Conservation (phyloP, 257 asterid species). For the Hygrophila difformis region DNA sequence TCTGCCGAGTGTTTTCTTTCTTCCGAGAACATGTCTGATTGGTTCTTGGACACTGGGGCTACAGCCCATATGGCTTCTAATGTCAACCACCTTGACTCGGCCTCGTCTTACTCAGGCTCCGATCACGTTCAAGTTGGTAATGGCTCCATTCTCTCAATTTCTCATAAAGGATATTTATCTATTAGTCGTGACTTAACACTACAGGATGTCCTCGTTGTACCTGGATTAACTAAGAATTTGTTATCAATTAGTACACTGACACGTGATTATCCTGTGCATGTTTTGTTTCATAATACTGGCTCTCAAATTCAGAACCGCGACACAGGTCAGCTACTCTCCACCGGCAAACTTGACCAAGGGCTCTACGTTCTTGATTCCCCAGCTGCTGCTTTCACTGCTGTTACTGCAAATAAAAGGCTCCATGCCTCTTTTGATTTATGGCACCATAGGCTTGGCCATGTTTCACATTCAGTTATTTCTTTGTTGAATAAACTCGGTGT, state of each 20-base stretch:
- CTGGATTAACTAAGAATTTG: neutral
- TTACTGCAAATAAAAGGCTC: neutral
- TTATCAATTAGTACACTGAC: neutral
- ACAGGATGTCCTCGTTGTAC: neutral
- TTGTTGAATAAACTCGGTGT: neutral
- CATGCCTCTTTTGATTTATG: neutral
- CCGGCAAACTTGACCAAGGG: neutral
- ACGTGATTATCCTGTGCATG: neutral
- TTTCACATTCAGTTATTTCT: neutral
- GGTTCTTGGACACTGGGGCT: conserved; percentile 1
- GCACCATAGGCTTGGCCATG: neutral
- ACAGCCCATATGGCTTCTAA: neutral
- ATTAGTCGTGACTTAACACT: neutral
- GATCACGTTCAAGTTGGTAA: conserved; percentile 1
- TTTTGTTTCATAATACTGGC: neutral
- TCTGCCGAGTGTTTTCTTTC: neutral
- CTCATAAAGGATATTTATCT: neutral
- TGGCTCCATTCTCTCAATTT: neutral
- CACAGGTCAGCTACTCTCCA: neutral
- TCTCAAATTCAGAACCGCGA: neutral
- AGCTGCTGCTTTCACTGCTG: neutral
- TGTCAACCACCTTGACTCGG: neutral
- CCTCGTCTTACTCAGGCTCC: neutral
- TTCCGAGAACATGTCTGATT: neutral
- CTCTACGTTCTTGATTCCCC: neutral